Base-by-base conservation (phyloP, 2,329 filamentous ascomycete genomes). In the Aciculosporium take region DNA sequence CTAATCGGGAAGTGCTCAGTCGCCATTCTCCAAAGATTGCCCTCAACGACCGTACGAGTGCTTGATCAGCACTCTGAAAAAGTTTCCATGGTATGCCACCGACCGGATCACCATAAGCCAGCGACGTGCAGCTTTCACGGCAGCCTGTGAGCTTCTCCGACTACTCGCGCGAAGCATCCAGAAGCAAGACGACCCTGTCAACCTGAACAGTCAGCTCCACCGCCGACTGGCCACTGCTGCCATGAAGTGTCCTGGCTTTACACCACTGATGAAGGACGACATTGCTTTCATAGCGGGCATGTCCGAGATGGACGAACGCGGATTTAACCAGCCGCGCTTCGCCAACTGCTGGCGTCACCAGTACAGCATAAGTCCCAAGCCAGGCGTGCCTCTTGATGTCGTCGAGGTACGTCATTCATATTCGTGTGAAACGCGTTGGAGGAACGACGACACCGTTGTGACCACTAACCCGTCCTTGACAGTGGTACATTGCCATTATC, bases 31-130 rank as follows among this genome's bases (percentile, higher is more conserved):
- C 7, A 68, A 65, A 43, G 67, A 76, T 21, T 79, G 74, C 48
- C 74, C 76, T 0, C 76, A 81, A 57, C 70, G 78, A 12, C 71
- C 76, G 2, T 81, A 72, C 42, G 78, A 82, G 59, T 76, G 69
- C 53, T 62, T 81, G 51, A 77, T 81, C 49, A 78, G 73, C 53
- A 79, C 72, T 1, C 53, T 77, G 29, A 69, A 67, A 45, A 76
- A 81, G 62, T 67, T 78, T 33, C 78, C 78, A 0, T 82, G 78
- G 78, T 66, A 72, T 45, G 65, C 67, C 54, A 65, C 74, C 1
- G 57, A 72, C 3, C 49, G 64, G 40, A 73, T 81, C 59, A 80
- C 72, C 7, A 60, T 80, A 36, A 59, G 63, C 42, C 69, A 81
- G 55, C 72, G 76, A 1, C 58, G 68, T 33, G 57, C 64, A 7